Evolutionary conservation across 2,329 filamentous ascomycete species (phyloP), one percentile per base, ranked within the genome.

Genomic region (Cladophialophora carrionii): DNA sequence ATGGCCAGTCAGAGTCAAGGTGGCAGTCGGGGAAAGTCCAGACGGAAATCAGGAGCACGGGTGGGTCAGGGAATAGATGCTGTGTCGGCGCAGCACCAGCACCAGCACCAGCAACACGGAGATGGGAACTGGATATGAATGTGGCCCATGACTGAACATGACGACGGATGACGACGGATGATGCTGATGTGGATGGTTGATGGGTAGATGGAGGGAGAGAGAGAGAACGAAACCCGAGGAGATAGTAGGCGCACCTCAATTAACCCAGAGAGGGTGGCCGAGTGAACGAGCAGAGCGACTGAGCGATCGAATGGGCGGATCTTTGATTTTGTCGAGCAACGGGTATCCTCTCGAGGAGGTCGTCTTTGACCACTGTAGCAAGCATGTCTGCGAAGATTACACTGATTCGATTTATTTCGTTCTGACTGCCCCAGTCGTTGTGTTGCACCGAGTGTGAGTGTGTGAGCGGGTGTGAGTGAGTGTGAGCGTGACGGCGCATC

Each of bases 51-150:
- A 6, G 48, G 52, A 34, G 60, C 53, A n/a, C 31, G 48, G 29
- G 49, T 43, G 37, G 37, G 26, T 41, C 63, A 65, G 24, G 63
- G 57, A 17, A 52, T 61, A 8, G 62, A 57, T 26, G 62, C 57
- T 24, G 53, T 57, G 17, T 48, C 62, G 8, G 57, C 29, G 24
- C 63, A 61, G 31, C 63, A n/a, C n/a, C n/a, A 41, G 32, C 32
- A 49, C 10, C 37, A 43, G n/a, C 26, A 41, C 24, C 32, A 49
- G 17, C 37, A 43, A 12, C 29, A 48, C 4, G 51, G 32, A 17
- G 49, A 24, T 3, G 54, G 53, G 20, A 62, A 62, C 57, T 65
- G 63, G 63, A 65, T 65, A 62, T 65, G 63, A 63, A 7, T 17
- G 26, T 5, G 22, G 26, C 22, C 17, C 17, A 29, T 12, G 29